These are phyloP conservation scores for Chlorella ohadii DNA, from an alignment of 139 green algal species.

Conservation along the genomic window DNA sequence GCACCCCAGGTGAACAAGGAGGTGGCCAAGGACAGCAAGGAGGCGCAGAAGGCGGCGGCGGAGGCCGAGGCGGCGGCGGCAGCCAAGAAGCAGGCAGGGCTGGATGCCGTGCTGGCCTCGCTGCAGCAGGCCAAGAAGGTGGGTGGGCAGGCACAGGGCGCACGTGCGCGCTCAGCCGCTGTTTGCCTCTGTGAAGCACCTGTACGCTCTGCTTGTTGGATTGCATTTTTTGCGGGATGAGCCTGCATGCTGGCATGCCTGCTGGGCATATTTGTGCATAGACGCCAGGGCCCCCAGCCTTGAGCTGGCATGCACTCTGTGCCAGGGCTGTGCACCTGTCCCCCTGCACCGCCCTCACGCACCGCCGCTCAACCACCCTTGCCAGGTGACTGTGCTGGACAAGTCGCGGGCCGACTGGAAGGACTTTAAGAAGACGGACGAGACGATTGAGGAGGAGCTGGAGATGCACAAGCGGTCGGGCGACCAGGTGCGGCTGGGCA, in stretches of 20 bases:
- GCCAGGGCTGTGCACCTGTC: too few relatives aligned
- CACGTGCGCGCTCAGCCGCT: too few relatives aligned
- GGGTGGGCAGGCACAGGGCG: background rate
- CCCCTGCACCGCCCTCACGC: too few relatives aligned
- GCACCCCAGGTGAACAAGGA: slow-evolving; percentile 39
- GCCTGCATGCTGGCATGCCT: background rate
- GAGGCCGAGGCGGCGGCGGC: slow-evolving; percentile 9
- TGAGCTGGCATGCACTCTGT: too few relatives aligned
- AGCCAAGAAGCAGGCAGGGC: slow-evolving; percentile 40
- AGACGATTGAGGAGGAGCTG: slow-evolving; percentile 84
- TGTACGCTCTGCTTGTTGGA: too few relatives aligned
- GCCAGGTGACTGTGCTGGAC: slow-evolving; percentile 87
- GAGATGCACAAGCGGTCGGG: slow-evolving; percentile 79
- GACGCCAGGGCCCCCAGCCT: too few relatives aligned
- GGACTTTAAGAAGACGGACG: slow-evolving; percentile 74
- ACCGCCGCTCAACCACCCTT: background rate
- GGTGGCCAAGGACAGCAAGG: slow-evolving; percentile 66
- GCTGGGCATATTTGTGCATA: too few relatives aligned
- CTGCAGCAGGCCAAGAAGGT: slow-evolving; percentile 61
- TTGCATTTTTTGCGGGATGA: background rate
- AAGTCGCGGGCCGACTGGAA: slow-evolving; percentile 91
- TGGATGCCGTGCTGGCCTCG: slow-evolving; percentile 57
- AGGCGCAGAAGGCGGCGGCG: slow-evolving; percentile 58
- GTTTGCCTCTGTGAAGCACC: too few relatives aligned
- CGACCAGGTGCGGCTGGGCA: background rate